Percentiles rank a stretch among this genome's conserved stretches.
Evolutionary conservation across 176 grass and related monocot genomes (phyloP).

Genomic region (Themeda triandra): DNA sequence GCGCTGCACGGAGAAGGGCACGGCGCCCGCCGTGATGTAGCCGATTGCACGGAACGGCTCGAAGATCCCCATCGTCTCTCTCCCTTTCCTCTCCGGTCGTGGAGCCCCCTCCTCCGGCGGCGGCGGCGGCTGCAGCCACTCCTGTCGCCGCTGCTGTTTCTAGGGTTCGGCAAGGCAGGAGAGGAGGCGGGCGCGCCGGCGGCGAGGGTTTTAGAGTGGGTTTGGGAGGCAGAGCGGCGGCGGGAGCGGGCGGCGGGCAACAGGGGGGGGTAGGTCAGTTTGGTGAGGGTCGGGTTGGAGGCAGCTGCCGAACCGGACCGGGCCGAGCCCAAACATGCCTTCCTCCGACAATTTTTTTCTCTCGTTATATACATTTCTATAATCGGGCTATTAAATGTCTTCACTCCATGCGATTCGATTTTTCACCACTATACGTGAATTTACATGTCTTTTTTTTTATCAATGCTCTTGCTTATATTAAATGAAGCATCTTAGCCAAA

Average conservation of each 20-base stretch:
- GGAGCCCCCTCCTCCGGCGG: not conserved
- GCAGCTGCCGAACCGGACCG: not conserved
- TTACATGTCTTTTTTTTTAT: not conserved
- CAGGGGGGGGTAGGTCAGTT: constrained; percentile 19
- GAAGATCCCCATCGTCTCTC: constrained; percentile 71
- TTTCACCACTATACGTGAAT: no score
- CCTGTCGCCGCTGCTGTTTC: not conserved
- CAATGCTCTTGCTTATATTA: no score
- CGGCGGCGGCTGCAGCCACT: not conserved
- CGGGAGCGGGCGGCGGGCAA: not conserved
- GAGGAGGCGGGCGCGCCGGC: not conserved
- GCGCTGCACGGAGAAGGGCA: constrained; percentile 90
- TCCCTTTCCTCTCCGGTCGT: not conserved
- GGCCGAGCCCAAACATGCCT: not conserved
- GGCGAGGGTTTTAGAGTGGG: constrained; percentile 50
- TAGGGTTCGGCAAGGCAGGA: not conserved
- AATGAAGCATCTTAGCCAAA: no score
- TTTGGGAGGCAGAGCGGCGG: constrained; percentile 31
- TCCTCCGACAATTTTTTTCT: not conserved
- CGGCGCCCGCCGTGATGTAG: constrained; percentile 68
- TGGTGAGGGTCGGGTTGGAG: not conserved
- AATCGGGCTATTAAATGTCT: no score
- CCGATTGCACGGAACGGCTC: constrained; percentile 93
- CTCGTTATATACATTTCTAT: no score
- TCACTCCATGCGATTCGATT: no score